Percentiles rank a stretch among this genome's conserved stretches.
Conservation (phyloP, 345 rosid genomes). For the Arabidopsis suecica region DNA sequence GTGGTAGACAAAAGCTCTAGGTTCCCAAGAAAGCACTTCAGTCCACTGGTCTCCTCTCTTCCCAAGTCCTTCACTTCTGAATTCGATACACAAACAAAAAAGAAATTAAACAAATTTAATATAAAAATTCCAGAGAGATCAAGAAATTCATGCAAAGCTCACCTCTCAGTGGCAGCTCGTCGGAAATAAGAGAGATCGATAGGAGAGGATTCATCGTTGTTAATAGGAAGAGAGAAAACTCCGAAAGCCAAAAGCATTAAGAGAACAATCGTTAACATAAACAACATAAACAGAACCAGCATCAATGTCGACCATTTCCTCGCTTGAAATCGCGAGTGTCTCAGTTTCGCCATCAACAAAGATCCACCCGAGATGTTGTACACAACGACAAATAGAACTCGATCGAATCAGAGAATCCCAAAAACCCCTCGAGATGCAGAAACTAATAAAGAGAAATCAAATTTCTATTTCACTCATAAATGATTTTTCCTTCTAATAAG, state of each 20-base stretch:
- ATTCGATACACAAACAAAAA: background rate
- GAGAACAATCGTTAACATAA: conserved; percentile 68
- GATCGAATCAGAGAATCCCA: conserved; percentile 30
- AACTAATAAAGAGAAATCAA: background rate
- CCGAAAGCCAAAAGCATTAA: conserved; percentile 77
- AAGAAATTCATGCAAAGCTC: conserved; percentile 40
- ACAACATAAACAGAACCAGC: conserved; percentile 62
- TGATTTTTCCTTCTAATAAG: background rate
- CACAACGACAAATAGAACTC: background rate
- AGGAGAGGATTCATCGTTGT: conserved; percentile 54
- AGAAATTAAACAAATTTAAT: background rate
- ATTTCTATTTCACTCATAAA: background rate
- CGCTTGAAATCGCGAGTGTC: conserved; percentile 63
- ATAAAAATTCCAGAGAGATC: background rate
- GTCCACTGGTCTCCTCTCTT: conserved; percentile 84
- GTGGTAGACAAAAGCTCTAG: conserved; percentile 83
- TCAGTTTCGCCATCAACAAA: conserved; percentile 63
- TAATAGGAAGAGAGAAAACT: conserved; percentile 67
- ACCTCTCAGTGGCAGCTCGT: conserved; percentile 66
- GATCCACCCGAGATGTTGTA: background rate
- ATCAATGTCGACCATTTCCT: conserved; percentile 67
- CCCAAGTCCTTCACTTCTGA: conserved; percentile 62
- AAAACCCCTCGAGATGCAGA: conserved; percentile 38
- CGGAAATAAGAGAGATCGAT: conserved; percentile 60
- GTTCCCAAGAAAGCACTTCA: conserved; percentile 91